phyloP scores from a whole-genome alignment of 352 stramenopile species.

The Phytophthora multivora region DNA sequence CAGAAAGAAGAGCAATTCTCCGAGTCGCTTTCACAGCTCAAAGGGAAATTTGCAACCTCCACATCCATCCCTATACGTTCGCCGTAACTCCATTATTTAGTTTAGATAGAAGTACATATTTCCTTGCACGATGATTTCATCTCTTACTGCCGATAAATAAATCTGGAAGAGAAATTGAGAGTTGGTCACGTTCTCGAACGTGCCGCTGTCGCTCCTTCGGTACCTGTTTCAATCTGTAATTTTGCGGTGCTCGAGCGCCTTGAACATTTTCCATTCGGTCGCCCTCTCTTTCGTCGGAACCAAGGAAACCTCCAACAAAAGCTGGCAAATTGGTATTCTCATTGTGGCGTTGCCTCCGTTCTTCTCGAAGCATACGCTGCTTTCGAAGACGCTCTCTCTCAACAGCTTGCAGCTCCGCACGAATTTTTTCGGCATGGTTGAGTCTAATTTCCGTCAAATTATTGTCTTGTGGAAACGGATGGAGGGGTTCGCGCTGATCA shows the following conservation, averaged over 20 bases:
- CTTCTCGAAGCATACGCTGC: conserved; percentile 43
- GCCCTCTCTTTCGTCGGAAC: background rate
- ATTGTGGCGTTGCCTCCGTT: conserved; percentile 41
- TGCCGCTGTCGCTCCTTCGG: conserved; percentile 14
- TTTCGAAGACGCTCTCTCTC: conserved; percentile 56
- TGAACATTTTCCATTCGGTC: conserved; percentile 1
- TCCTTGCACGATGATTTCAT: background rate
- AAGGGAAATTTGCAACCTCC: conserved; percentile 19
- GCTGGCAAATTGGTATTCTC: conserved; percentile 11
- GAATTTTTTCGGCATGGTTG: conserved; percentile 46
- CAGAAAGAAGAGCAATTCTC: conserved; percentile 34
- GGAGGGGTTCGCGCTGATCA: conserved; percentile 7
- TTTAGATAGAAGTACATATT: conserved; percentile 14
- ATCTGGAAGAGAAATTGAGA: conserved; percentile 20
- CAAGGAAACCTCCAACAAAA: conserved; percentile 12
- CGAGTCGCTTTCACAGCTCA: conserved; percentile 20
- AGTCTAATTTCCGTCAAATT: conserved; percentile 35
- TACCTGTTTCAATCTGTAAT: conserved; percentile 23
- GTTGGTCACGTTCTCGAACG: conserved; percentile 12
- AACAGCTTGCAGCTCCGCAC: conserved; percentile 41
- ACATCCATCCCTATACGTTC: conserved; percentile 33
- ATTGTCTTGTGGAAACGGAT: conserved; percentile 2
- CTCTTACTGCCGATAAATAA: conserved; percentile 36
- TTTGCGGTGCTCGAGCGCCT: conserved; percentile 9
- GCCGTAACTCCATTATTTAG: conserved; percentile 60